Evolutionary conservation across 306 rosid genomes (phyloP).

Genomic region (Citrullus colocynthis): DNA sequence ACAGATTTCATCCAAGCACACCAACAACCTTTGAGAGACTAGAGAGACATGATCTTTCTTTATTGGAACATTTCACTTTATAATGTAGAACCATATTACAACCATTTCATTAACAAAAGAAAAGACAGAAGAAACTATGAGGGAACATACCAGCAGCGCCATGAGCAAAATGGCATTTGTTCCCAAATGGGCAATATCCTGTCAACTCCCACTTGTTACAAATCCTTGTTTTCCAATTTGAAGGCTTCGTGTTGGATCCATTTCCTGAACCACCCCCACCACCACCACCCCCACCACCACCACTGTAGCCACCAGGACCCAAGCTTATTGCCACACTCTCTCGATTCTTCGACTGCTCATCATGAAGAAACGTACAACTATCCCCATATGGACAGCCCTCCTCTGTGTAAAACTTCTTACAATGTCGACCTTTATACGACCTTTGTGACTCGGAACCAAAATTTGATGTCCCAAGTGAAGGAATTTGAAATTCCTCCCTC

Average conservation of each 20-base stretch:
- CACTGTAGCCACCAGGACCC: conserved; percentile 91
- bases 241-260: conserved; percentile 63
- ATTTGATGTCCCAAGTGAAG: conserved; percentile 41
- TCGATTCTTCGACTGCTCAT: conserved; percentile 79
- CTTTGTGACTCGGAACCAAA: conserved; percentile 50
- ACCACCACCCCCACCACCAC: neutral
- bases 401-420: conserved; percentile 93
- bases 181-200: conserved; percentile 97
- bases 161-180: conserved; percentile 97
- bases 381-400: conserved; percentile 99
- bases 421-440: conserved; percentile 86
- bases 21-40: neutral
- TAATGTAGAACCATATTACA: neutral
- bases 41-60: neutral
- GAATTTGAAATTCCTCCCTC: conserved; percentile 92
- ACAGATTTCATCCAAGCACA: neutral
- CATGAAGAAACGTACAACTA: conserved; percentile 88
- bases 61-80: neutral
- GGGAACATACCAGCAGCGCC: conserved; percentile 67
- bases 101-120: neutral
- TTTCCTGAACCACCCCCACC: conserved; percentile 16
- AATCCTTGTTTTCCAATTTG: conserved; percentile 97
- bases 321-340: conserved; percentile 98
- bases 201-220: conserved; percentile 99
- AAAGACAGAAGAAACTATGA: neutral